Base-by-base conservation (phyloP, 441 rosid species). In the Croton setiger region DNA sequence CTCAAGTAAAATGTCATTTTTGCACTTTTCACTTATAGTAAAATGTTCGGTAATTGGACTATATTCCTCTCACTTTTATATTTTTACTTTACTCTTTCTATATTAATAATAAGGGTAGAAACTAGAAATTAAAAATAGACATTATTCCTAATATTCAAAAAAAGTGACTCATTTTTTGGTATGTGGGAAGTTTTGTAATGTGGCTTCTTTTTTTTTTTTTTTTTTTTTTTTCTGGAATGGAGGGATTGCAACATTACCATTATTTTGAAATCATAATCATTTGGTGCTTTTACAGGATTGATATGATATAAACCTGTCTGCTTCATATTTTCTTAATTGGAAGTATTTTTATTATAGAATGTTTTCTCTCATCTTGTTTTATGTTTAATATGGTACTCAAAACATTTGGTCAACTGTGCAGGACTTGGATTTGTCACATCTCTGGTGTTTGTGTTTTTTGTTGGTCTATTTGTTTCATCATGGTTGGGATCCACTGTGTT, bases 381-480 rank as follows among this genome's bases (percentile, higher is more conserved):
- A 36, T 47, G 7, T 21, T 17, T 36, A 53, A 68, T 49, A 51
- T 60, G 18, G 39, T 36, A 67, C 59, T 72, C n/a, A 60, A 47
- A 66, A 44, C 11, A 23, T 27, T 15, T 79, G 63, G 44, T 73
- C 73, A 64, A n/a, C 64, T 67, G 59, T 78, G 80, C 90, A 94
- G 97, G 98, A 61, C 87, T 91, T n/a, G 97, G 99, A 72, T 94
- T 94, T 76, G 67, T 94, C 74, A 94, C 98, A 65, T 94, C 99
- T 63, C 78, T 92, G 57, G 75, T 87, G 17, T 94, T 94, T 75
- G 88, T 92, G 56, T 90, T 91, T 84, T 85, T 90, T 72, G 88
- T 90, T 27, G 98, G 98, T 18, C 85, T 90, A 69, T 94, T 94
- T 78, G 90, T 90, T 73, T 94, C 98, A 11, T 94, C 97, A n/a